Base-by-base conservation (phyloP, 345 rosid species). In the Physaria fendleri region DNA sequence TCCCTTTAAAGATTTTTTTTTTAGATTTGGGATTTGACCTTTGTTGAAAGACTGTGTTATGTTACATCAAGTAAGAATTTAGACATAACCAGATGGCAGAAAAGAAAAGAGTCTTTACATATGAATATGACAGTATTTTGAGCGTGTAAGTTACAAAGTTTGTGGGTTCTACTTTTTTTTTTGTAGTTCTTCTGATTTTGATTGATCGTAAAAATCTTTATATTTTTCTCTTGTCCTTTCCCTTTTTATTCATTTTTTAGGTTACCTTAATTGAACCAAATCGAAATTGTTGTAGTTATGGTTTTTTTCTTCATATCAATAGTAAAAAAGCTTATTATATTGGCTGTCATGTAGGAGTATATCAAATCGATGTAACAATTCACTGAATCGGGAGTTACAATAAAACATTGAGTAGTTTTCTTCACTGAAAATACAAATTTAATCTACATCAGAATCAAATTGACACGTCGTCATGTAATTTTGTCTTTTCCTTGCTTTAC, bases 121-220 rank as follows among this genome's bases (percentile, higher is more conserved):
- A 35, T 60, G 73, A 59, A 44, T 60, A 35, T 44, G 73, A 59
- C 66, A 67, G 33, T 42, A 11, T 52, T 25, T 43, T 14, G 60
- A 59, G 66, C 65, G 73, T 60, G 55, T 60, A 44, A 52, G 66
- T 60, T 68, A 59, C 34, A 68, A 60, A 50, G 66, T 50, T 59
- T 50, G 71, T 66, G 64, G 71, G 71, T 66, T 66, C 71, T 66
- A 57, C 64, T 66, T 57, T 57, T 66, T 43, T 66, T 57, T 57
- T 66, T 43, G 50, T 30, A 56, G 6, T 57, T 57, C 58, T 57
- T 49, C 11, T 66, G 64, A 48, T 57, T 48, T 38, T 39, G 71
- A 66, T 66, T 38, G 51, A 22, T 57, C 64, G 50, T 21, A 39
- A 28, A 11, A 11, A 28, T 15, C 64, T 30, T 48, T 65, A 21